Base-by-base conservation (phyloP, 192 early-diverging fungal genomes). In the Backusella luteola region DNA sequence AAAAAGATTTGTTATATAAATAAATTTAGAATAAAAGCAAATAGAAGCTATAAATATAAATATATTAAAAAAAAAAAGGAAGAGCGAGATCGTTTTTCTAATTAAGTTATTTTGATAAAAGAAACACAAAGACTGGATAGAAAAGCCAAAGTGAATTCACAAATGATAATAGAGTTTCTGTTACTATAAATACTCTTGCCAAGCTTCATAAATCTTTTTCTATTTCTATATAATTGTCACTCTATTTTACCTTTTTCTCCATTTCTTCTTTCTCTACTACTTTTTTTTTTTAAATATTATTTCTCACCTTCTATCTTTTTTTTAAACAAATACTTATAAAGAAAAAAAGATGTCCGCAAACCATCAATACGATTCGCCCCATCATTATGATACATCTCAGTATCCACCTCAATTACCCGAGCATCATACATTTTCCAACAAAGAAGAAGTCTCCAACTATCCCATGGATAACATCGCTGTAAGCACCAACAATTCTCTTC, bases 171-270 rank as follows among this genome's bases (percentile, higher is more conserved):
- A 63, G 46, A 49, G 46, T 49, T 26, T 63, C 56, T 29, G 23
- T 63, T 63, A 21, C 56, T 63, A 63, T 63, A 63, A 63, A 63
- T 63, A 63, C 21, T 63, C 56, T 29, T 29, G 56, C 56, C 56
- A 63, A 63, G 56, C 56, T 63, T 63, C 23, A 3, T 63, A 26
- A 29, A 14, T 63, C 9, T 63, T 63, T 21, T 63, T 63, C 56
- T 63, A 63, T 29, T 63, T 26, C 56, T 29, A 63, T 63, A 26
- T 63, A 63, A 11, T 26, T 29, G 26, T 12, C 56, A 14, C 21
- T 23, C 12, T 63, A 63, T 29, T 63, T 14, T 63, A 63, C 12
- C 19, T 9, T 63, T 26, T 63, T 26, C 11, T 63, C 56, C 14
- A 2, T 7, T 63, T 63, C 56, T 63, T 29, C 26, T 63, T 63